phyloP scores from a whole-genome alignment of 2,329 filamentous ascomycete genomes.

The Venturia carpophila region DNA sequence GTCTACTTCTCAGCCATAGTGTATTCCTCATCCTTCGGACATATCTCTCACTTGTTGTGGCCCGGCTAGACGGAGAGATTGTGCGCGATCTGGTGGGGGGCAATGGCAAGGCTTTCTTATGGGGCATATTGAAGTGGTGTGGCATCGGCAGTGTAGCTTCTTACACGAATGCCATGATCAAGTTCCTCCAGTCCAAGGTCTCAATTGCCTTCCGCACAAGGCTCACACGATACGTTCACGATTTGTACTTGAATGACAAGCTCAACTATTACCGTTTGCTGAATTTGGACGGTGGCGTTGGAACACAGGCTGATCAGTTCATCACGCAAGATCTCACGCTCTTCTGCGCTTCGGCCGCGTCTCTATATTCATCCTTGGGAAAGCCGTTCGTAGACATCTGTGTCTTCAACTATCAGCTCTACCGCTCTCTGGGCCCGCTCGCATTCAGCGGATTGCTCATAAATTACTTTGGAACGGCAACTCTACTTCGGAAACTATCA shows the following conservation, averaged over 20 bases:
- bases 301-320: constrained; percentile 88
- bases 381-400: constrained; percentile 96
- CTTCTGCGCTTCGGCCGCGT: constrained; percentile 87
- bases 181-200: constrained; percentile 94
- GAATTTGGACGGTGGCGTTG: constrained; percentile 87
- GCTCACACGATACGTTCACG: constrained; percentile 92
- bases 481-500: constrained; percentile 76
- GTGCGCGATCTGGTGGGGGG: constrained; percentile 94
- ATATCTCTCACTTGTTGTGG: constrained; percentile 88
- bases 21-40: constrained; percentile 86
- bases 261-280: constrained; percentile 93
- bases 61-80: constrained; percentile 88
- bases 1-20: constrained; percentile 78
- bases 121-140: constrained; percentile 91
- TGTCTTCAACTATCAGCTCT: constrained; percentile 97
- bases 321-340: constrained; percentile 95
- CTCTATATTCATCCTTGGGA: constrained; percentile 91
- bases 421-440: constrained; percentile 79
- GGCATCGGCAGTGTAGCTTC: constrained; percentile 88
- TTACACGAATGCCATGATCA: constrained; percentile 99
- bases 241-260: constrained; percentile 53
- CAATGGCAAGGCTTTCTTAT: constrained; percentile 78
- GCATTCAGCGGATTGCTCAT: constrained; percentile 78
- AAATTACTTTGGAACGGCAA: constrained; percentile 92
- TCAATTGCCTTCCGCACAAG: constrained; percentile 96